Conservation (phyloP, 2,329 filamentous ascomycete species). For the Colletotrichum sp. region DNA sequence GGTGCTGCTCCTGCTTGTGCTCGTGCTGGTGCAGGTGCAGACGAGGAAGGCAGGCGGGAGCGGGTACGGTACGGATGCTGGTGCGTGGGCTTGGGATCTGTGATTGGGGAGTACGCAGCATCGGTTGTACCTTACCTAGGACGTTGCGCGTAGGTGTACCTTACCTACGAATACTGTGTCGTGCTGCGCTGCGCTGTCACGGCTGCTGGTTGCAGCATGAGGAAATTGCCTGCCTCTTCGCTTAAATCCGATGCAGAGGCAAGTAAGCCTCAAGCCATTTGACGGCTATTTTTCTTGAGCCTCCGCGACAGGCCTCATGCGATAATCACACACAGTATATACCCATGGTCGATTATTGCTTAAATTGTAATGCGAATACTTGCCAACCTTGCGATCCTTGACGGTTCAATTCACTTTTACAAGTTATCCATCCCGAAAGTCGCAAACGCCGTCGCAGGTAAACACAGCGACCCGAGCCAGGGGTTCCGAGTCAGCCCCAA, state of each 20-base stretch:
- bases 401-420: neutral
- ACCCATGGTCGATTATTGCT: neutral
- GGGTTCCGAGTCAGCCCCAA: neutral
- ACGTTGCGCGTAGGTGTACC: neutral
- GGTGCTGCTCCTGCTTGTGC: neutral
- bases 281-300: neutral
- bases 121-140: neutral
- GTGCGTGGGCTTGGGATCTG: neutral
- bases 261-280: neutral
- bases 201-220: neutral
- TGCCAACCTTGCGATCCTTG: neutral
- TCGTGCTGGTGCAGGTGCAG: neutral
- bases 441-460: constrained; percentile 13
- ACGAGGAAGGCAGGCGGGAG: neutral
- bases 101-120: neutral
- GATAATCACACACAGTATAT: neutral
- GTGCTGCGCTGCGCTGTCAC: neutral
- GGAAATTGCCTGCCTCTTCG: constrained; percentile 6
- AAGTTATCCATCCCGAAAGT: neutral
- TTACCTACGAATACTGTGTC: neutral
- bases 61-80: neutral
- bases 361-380: neutral
- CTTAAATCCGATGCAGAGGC: constrained; percentile 7
- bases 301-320: neutral
- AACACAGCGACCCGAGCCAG: neutral